These are phyloP conservation scores for Coccomyxa sp. DNA, from an alignment of 139 green algal species.

Conservation along the genomic window DNA sequence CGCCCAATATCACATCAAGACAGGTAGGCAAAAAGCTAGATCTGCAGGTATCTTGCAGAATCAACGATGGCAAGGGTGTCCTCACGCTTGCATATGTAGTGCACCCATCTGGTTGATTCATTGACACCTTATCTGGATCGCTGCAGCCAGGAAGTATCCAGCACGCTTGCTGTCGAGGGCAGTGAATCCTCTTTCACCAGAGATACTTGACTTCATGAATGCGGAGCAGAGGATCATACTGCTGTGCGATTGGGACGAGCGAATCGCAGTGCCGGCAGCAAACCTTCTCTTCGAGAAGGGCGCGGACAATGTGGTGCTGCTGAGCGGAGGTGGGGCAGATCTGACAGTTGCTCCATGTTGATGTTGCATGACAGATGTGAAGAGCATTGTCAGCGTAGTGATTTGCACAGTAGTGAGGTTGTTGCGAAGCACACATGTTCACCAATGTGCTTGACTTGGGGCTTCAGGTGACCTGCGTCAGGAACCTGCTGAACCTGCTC, in stretches of 20 bases:
- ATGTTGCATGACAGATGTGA: too few relatives aligned
- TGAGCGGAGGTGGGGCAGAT: constrained; percentile 13
- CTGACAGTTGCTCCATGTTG: too few relatives aligned
- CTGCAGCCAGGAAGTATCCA: constrained; percentile 15
- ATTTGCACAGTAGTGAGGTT: too few relatives aligned
- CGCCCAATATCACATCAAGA: neutral
- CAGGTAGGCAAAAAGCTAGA: neutral
- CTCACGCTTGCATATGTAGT: neutral
- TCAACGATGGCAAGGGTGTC: neutral
- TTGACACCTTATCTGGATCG: neutral
- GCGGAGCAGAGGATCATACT: constrained; percentile 13
- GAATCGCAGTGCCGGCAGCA: constrained; percentile 6
- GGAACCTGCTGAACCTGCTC: too few relatives aligned
- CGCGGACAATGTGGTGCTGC: constrained; percentile 12
- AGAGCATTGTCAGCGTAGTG: too few relatives aligned
- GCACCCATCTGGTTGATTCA: neutral
- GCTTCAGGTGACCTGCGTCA: too few relatives aligned
- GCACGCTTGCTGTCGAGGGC: constrained; percentile 9
- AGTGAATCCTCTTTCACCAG: constrained; percentile 15
- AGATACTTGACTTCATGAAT: constrained; percentile 18
- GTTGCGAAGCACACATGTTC: too few relatives aligned
- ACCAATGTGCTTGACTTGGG: too few relatives aligned
- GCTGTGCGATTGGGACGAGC: constrained; percentile 7
- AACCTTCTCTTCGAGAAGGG: constrained; percentile 19
- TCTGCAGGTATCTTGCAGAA: neutral